A percentile compares a stretch with the other conserved stretches of the same genome.
Conservation (phyloP, 768 basidiomycete genomes). For the Leccinum incarnatum region DNA sequence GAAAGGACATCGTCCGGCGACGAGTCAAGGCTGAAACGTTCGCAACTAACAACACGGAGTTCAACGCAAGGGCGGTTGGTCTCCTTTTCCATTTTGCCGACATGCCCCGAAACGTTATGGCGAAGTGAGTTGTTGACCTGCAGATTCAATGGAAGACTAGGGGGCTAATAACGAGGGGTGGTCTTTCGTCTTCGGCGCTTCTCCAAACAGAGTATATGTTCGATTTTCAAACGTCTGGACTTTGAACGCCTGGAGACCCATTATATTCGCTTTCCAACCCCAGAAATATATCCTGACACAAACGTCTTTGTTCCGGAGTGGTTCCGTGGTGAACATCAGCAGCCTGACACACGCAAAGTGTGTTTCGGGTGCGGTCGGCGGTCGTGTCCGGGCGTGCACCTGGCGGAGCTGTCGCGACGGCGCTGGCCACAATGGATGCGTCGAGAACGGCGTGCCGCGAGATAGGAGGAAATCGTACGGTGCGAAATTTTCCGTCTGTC, state of each 20-base stretch:
- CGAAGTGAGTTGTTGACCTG: no score
- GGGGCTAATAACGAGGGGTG: background rate
- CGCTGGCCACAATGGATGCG: conserved; percentile 7
- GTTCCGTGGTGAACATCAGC: conserved; percentile 4
- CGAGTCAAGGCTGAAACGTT: no score
- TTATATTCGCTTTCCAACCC: background rate
- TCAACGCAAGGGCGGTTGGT: no score
- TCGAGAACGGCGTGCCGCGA: conserved; percentile 2
- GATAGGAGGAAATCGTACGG: background rate
- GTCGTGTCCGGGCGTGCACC: conserved; percentile 3
- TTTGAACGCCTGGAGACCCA: no score
- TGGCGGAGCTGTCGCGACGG: conserved; percentile 2
- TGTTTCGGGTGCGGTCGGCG: conserved; percentile 18
- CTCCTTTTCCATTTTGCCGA: no score
- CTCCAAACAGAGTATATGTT: background rate
- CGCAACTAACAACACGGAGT: no score
- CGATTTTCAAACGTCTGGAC: no score
- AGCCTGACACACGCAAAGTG: conserved; percentile 4
- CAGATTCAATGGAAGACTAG: no score
- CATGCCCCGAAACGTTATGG: no score
- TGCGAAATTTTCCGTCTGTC: background rate
- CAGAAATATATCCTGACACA: conserved; percentile 8
- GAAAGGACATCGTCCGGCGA: no score
- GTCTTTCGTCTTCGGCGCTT: background rate
- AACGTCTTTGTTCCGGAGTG: conserved; percentile 11